Percentiles rank a stretch among this genome's conserved stretches.
phyloP scores from a whole-genome alignment of 2,329 filamentous ascomycete genomes.

The Alternaria triticimaculans region DNA sequence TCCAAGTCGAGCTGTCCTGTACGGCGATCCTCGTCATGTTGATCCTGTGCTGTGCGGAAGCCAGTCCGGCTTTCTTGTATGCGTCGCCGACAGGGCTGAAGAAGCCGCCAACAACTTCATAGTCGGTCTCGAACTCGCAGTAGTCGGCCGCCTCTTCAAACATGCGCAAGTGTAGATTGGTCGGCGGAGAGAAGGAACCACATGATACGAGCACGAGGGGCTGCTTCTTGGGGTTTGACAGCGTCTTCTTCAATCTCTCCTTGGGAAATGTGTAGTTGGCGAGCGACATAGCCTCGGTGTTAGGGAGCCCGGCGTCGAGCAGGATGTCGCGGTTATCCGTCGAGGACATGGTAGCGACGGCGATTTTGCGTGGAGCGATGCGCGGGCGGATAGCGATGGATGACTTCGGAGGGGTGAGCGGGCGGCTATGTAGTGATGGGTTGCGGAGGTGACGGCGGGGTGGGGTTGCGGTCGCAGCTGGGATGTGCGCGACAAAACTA shows the following conservation, averaged over 20 bases:
- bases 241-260: conserved; percentile 63
- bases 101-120: conserved; percentile 86
- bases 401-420: conserved; percentile 14
- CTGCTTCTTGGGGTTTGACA: conserved; percentile 63
- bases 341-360: conserved; percentile 31
- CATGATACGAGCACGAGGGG: conserved; percentile 74
- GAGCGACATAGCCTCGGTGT: conserved; percentile 43
- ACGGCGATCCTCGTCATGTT: conserved; percentile 88
- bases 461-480: conserved; percentile 4
- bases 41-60: conserved; percentile 74
- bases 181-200: conserved; percentile 75
- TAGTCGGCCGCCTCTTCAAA: conserved; percentile 87
- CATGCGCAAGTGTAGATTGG: conserved; percentile 82
- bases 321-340: conserved; percentile 25
- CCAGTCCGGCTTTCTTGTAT: conserved; percentile 82
- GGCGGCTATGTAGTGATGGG: conserved; percentile 10
- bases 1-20: conserved; percentile 63
- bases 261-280: conserved; percentile 67
- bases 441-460: conserved; percentile 3
- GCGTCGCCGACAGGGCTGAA: conserved; percentile 77
- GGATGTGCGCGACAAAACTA: conserved; percentile 12
- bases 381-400: conserved; percentile 11
- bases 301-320: conserved; percentile 33
- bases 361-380: neutral
- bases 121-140: conserved; percentile 71